Evolutionary conservation across 192 early-diverging fungal genomes (phyloP).

Genomic region (Neocallimastix lanati): DNA sequence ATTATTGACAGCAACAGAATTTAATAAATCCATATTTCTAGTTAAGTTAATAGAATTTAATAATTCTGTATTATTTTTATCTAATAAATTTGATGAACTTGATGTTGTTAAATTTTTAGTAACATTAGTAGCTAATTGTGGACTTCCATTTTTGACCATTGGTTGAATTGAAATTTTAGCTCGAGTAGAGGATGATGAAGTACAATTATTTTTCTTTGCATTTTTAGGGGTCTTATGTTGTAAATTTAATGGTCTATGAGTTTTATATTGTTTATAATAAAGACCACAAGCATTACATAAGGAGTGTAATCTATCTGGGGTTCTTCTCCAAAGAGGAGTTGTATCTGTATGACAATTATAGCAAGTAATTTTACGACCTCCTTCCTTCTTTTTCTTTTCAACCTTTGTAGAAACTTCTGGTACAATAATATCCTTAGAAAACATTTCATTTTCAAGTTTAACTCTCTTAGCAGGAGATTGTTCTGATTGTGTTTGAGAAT

Average conservation of each 20-base stretch:
- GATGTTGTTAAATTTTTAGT: neutral
- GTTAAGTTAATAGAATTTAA: neutral
- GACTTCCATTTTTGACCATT: neutral
- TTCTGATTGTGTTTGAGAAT: neutral
- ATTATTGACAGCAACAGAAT: neutral
- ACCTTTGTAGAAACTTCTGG: neutral
- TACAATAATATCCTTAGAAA: neutral
- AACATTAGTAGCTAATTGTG: neutral
- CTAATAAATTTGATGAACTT: neutral
- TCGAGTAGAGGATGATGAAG: neutral
- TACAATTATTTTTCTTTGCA: neutral
- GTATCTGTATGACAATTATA: neutral
- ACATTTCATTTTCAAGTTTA: neutral
- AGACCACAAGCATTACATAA: slow-evolving; percentile 3
- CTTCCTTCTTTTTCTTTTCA: neutral
- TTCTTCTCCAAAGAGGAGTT: slow-evolving; percentile 1
- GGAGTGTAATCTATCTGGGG: slow-evolving; percentile 1
- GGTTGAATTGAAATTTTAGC: neutral
- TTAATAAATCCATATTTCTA: neutral
- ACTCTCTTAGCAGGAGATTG: neutral
- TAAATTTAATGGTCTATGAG: neutral
- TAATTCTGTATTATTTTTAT: neutral
- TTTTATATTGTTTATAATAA: neutral
- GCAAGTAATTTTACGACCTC: neutral
- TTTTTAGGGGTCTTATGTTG: neutral